Evolutionary conservation across 73 alveolate genomes (phyloP).

Genomic region (Diophrys appendiculata): DNA sequence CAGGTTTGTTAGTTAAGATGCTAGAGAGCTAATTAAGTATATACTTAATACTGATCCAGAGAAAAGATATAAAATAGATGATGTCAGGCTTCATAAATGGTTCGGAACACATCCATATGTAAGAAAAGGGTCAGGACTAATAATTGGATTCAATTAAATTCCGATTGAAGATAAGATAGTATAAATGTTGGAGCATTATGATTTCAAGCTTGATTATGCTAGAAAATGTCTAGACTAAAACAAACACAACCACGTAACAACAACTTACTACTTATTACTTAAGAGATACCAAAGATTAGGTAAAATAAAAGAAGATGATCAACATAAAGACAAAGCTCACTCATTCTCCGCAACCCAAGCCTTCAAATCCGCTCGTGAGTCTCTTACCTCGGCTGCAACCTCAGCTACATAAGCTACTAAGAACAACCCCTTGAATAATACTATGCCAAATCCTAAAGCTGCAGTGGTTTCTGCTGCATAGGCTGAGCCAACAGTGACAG

Average conservation of each 20-base stretch:
- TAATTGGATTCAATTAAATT: conserved; percentile 5
- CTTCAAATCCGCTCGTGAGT: not conserved
- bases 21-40: conserved; percentile 77
- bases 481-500: too few species aligned
- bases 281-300: conserved; percentile 3
- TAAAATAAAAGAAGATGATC: not conserved
- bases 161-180: conserved; percentile 10
- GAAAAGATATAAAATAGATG: conserved; percentile 81
- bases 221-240: conserved; percentile 68
- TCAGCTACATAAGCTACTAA: not conserved
- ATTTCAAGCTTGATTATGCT: conserved; percentile 61
- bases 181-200: conserved; percentile 57
- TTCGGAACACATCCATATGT: conserved; percentile 44
- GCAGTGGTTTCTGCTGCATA: not conserved
- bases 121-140: conserved; percentile 8
- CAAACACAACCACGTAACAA: conserved; percentile 76
- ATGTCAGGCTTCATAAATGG: conserved; percentile 90
- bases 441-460: not conserved
- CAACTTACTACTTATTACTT: conserved; percentile 56
- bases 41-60: conserved; percentile 86
- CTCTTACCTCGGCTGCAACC: not conserved
- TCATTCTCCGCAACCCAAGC: not conserved
- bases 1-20: conserved; percentile 77
- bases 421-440: not conserved
- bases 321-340: not conserved